Evolutionary conservation across 805 yeast species (phyloP).

Genomic region (Diddensiella transvaalensis): DNA sequence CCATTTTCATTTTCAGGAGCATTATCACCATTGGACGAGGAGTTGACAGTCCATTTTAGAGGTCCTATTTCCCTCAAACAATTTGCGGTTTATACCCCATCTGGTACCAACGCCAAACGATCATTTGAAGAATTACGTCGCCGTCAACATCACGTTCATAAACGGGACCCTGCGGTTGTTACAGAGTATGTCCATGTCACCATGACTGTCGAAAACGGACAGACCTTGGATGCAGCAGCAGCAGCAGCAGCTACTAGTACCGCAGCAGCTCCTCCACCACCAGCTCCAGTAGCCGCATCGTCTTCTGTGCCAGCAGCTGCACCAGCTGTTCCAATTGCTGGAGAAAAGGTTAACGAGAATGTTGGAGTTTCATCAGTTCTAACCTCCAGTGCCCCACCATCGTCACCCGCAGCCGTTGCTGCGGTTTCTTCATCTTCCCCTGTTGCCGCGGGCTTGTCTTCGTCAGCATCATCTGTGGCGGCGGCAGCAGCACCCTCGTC

Average conservation of each 20-base stretch:
- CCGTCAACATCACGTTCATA: conserved; percentile 39
- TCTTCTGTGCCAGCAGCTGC: conserved; percentile 31
- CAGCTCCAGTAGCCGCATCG: conserved; percentile 25
- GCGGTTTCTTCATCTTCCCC: conserved; percentile 23
- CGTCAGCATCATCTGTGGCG: conserved; percentile 47
- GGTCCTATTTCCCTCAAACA: conserved; percentile 79
- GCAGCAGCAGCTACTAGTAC: conserved; percentile 31
- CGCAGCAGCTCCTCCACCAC: conserved; percentile 22
- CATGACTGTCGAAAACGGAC: conserved; percentile 23
- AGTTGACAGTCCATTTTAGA: conserved; percentile 83
- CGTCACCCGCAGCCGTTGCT: conserved; percentile 24
- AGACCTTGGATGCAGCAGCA: conserved; percentile 19
- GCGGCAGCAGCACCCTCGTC: conserved; percentile 67
- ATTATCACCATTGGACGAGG: conserved; percentile 80
- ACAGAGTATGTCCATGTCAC: conserved; percentile 77
- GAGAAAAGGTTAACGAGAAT: conserved; percentile 14
- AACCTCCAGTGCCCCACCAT: conserved; percentile 5
- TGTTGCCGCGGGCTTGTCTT: conserved; percentile 16
- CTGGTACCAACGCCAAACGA: conserved; percentile 48
- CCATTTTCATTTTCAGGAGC: conserved; percentile 61
- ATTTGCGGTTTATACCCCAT: conserved; percentile 65
- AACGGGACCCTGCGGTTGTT: conserved; percentile 57
- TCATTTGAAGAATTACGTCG: conserved; percentile 22
- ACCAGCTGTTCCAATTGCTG: conserved; percentile 24
- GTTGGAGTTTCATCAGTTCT: neutral